Base-by-base conservation (phyloP, 2,329 filamentous ascomycete species). In the Sphaerostilbella broomeana region DNA sequence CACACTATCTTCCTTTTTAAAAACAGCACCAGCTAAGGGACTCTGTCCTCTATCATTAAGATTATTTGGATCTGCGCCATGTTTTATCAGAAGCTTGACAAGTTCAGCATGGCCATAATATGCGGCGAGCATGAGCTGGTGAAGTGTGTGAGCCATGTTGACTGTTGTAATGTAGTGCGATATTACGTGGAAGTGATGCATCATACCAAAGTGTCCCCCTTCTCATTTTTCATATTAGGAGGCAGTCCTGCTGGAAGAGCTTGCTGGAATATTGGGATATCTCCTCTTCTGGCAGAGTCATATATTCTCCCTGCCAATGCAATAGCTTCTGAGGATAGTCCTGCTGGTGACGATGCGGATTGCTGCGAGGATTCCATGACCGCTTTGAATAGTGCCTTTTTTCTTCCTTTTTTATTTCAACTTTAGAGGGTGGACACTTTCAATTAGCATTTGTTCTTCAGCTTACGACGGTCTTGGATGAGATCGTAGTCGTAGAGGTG, bases 21-120 rank as follows among this genome's bases (percentile, higher is more conserved):
- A 86, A 7, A 86, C 77, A 0, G 81, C 81, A 0, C 83, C 82
- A 0, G 81, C 81, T 4, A 86, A 64, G 1, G 79, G 77, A 46
- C 78, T 83, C 60, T 86, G 83, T 0, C 77, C 77, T 30, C 74
- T 62, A 45, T 81, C 81, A 46, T 86, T 86, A 19, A 85, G 53
- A 2, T 72, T 66, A 56, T 86, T 84, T 0, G 80, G 70, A 51
- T 86, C 79, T 2, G 79, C 80, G 2, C 79, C 78, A 43, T 77
- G 67, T 19, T 73, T 63, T 1, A 86, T 57, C 9, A 86, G 68
- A 43, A 82, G 64, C 32, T 63, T 66, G 18, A 81, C 77, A 0
- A 83, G 69, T 0, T 72, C 65, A 2, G 71, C 67, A 39, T 85
- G 77, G 9, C 81, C 81, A 48, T 85, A 73, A 51, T 86, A 86